Conservation (phyloP, 306 rosid species). For the Elaeagnus macrophylla region DNA sequence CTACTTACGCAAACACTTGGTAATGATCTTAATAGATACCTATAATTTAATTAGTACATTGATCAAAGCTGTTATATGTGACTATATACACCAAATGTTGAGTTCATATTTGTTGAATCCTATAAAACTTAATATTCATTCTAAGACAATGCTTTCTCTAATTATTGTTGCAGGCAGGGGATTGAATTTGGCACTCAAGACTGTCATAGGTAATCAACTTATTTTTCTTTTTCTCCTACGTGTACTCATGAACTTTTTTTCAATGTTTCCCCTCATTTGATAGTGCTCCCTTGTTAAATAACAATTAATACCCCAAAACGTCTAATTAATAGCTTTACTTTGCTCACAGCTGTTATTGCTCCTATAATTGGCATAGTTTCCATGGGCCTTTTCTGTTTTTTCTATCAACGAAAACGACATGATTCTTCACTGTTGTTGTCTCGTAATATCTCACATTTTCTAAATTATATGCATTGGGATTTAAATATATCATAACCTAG, state of each 20-base stretch:
- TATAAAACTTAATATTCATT: too few relatives aligned
- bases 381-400: background rate
- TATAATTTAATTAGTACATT: too few relatives aligned
- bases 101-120: too few relatives aligned
- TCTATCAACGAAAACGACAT: constrained; percentile 19
- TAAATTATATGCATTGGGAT: too few relatives aligned
- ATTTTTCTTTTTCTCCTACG: background rate
- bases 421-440: constrained; percentile 22
- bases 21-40: too few relatives aligned
- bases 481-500: too few relatives aligned
- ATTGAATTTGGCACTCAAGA: rapidly evolving
- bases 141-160: constrained; percentile 13
- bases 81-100: too few relatives aligned
- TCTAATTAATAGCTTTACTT: constrained; percentile 7
- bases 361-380: background rate
- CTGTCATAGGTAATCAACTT: constrained; percentile 35
- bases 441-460: constrained; percentile 34
- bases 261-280: background rate
- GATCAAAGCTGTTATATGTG: too few relatives aligned
- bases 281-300: background rate
- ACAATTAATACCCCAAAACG: background rate
- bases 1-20: too few relatives aligned
- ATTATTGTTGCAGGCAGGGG: constrained; percentile 12
- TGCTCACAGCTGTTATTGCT: constrained; percentile 21
- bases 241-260: background rate